Evolutionary conservation across 805 yeast genomes (phyloP).

Genomic region (Metschnikowia lochheadii): DNA sequence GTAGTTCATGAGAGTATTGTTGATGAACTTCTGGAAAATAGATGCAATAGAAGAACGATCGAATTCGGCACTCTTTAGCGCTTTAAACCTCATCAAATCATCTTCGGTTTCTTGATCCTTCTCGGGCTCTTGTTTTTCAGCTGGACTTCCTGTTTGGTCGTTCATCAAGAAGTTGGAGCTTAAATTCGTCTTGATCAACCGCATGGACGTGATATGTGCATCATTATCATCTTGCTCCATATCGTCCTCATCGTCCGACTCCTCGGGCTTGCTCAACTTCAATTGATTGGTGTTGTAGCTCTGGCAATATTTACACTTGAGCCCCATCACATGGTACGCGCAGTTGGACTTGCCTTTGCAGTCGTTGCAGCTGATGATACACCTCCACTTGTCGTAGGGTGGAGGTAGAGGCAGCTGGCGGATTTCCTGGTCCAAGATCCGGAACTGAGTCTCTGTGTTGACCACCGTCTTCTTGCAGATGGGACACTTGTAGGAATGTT

Average conservation of each 20-base stretch:
- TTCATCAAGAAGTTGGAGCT: conserved; percentile 37
- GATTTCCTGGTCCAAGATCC: conserved; percentile 83
- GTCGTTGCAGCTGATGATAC: conserved; percentile 77
- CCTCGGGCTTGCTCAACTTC: conserved; percentile 65
- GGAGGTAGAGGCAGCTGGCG: conserved; percentile 71
- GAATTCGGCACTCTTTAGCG: conserved; percentile 19
- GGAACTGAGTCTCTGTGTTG: conserved; percentile 84
- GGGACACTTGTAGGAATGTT: conserved; percentile 87
- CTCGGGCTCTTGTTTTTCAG: neutral
- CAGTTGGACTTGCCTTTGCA: conserved; percentile 79
- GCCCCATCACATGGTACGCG: conserved; percentile 77
- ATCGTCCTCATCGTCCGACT: conserved; percentile 45
- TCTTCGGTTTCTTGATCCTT: conserved; percentile 23
- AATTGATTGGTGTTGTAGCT: conserved; percentile 83
- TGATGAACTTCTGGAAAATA: conserved; percentile 37
- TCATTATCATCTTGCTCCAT: conserved; percentile 12
- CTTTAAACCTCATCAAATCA: conserved; percentile 24
- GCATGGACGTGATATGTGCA: conserved; percentile 23
- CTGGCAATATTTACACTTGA: conserved; percentile 80
- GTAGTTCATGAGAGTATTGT: conserved; percentile 20
- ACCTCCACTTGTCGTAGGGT: conserved; percentile 73
- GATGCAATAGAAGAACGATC: conserved; percentile 33
- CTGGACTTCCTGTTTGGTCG: conserved; percentile 6
- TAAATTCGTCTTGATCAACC: conserved; percentile 32
- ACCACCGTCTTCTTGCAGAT: conserved; percentile 79